Evolutionary conservation across 129 eudicot genomes (phyloP), one percentile per base, ranked within the genome.

Genomic region (Flaveria brownii): DNA sequence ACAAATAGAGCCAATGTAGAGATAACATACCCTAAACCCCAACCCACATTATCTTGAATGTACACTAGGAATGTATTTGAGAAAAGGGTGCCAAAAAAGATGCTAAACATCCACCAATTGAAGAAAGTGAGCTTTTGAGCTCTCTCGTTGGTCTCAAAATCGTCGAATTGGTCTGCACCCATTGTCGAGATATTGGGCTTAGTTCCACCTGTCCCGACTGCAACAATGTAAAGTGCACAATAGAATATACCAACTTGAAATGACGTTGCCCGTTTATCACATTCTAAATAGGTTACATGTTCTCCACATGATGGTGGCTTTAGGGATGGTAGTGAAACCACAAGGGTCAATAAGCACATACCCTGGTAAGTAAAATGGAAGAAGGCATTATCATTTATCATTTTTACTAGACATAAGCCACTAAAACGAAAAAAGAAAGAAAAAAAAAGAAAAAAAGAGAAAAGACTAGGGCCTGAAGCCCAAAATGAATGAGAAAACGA

Each of bases 111-210:
- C 93, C 93, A 88, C 94, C 95, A 4, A 82, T 26, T 57, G 89
- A 88, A 86, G 82, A 88, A 88, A 14, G 86, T 83, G 57, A 84
- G 86, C 78, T 86, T 88, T 62, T 83, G 88, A 70, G 41, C 49
- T 66, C 50, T 84, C 20, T 88, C 90, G 49, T 83, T 86, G 10
- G 90, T 85, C 66, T 86, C 87, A 62, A 57, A 81, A 12, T 85
- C 86, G 8, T 85, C 89, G 13, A 85, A 82, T 33, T 85, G 88
- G 75, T 85, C 86, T 0, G 89, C 92, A 6, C 88, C 88, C 84
- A 85, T 85, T 13, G 93, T 88, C 5, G 93, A 88, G 82, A 86
- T 88, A 73, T 88, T 88, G 13, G 92, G 93, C 86, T 88, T 88
- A 51, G 93, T 88, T 46, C 90, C 93, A 30, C 86, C 93, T 0